Evolutionary conservation across 495 filamentous ascomycete species (phyloP), one percentile per base, ranked within the genome.

Genomic region (Penicilliopsis zonata): DNA sequence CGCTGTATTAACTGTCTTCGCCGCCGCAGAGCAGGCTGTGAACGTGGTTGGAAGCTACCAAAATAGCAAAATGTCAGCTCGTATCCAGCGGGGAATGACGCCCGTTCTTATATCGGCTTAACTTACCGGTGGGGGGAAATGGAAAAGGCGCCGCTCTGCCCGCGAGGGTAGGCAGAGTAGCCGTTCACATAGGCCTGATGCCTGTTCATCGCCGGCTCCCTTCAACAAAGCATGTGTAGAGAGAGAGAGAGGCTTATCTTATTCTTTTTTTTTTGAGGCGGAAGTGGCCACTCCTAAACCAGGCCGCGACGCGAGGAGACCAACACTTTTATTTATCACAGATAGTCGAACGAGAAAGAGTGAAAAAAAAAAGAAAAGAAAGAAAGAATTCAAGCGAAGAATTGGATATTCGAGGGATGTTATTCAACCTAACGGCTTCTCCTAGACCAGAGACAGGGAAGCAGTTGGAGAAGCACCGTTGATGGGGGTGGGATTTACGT

Each of bases 71-170:
- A 21, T 42, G 20, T 39, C 46, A 33, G 24, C 17, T 13, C 19
- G 21, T 29, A 35, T 29, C 30, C 23, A 29, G 31, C 17, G 22
- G 34, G 25, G 28, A 26, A 18, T 31, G 13, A 32, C 36, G 43
- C 36, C 25, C 24, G 36, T 13, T 23, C 20, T 31, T 28, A 10
- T 23, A 25, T 37, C n/a, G n/a, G n/a, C 14, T 30, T 13, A 17
- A 35, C 63, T 41, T 71, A 94, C 86, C 82, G 79, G 50, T 94
- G 84, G 42, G 86, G 83, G 40, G 86, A 84, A 47, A 94, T 85
- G 37, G 82, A 83, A 50, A 93, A 90, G 28, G 77, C 80, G 37
- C 63, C 53, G 38, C 49, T 57, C 30, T 67, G 62, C 23, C 62
- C 63, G 30, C 63, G 63, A 33, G 72, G 65, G 55, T 80, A 80